Evolutionary conservation across 78 protist genomes (phyloP).

Genomic region (slime mould (Dictyostelium discoideum)): DNA sequence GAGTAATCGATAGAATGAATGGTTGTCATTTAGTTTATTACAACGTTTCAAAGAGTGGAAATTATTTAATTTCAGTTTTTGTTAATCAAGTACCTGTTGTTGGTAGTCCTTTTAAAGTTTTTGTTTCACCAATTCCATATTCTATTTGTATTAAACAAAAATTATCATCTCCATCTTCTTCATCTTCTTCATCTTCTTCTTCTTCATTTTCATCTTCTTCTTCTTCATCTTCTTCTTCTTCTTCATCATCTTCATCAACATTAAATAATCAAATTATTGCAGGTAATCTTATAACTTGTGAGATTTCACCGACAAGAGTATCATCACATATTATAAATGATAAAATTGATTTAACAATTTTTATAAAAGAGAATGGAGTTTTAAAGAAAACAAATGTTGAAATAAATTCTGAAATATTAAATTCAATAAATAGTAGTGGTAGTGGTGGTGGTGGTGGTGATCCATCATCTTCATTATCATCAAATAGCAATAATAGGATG

Average conservation of each 20-base stretch:
- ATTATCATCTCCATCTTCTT: neutral
- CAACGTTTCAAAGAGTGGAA: conserved; percentile 28
- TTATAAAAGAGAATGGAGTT: conserved; percentile 36
- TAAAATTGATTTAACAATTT: conserved; percentile 32
- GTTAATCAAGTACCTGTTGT: conserved; percentile 57
- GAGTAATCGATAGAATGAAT: conserved; percentile 35
- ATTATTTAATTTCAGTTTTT: conserved; percentile 26
- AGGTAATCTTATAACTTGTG: conserved; percentile 37
- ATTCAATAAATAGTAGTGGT: neutral
- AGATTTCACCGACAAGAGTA: conserved; percentile 7
- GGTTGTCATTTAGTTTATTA: conserved; percentile 38
- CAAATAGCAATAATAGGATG: neutral
- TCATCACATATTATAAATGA: conserved; percentile 25
- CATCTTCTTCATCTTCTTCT: neutral
- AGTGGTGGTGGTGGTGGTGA: neutral
- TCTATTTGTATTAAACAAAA: neutral
- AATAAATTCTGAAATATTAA: neutral
- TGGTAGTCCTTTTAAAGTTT: conserved; percentile 38
- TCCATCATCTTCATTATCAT: neutral
- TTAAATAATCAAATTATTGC: neutral
- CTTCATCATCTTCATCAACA: neutral
- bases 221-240: neutral
- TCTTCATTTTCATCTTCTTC: neutral
- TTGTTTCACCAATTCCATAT: conserved; percentile 12
- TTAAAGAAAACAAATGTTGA: conserved; percentile 39